These are phyloP conservation scores for Cubamyces lactineus DNA, from an alignment of 768 basidiomycete species.

Conservation along the genomic window DNA sequence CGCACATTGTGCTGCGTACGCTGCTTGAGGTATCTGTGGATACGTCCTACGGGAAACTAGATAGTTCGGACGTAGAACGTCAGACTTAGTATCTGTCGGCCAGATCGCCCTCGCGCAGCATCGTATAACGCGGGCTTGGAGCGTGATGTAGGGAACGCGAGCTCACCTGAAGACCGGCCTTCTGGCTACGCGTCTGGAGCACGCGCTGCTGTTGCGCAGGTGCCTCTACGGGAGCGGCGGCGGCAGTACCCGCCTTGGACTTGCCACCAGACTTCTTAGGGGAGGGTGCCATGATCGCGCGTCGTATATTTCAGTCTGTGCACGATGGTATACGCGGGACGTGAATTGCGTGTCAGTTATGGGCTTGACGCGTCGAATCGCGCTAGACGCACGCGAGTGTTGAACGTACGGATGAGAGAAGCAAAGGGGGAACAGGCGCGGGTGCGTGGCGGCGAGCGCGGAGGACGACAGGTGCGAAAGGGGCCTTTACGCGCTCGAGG, in stretches of 20 bases:
- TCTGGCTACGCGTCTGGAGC: conserved; percentile 75
- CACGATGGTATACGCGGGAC: not conserved
- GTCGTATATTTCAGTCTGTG: not conserved
- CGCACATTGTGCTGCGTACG: conserved; percentile 92
- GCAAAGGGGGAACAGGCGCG: not conserved
- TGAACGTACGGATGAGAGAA: not conserved
- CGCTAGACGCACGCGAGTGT: not conserved
- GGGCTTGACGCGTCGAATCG: too few species aligned
- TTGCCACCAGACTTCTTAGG: conserved; percentile 52
- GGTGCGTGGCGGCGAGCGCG: not conserved
- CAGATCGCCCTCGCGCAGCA: not conserved
- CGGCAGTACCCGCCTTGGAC: conserved; percentile 52
- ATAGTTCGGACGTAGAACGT: too few species aligned
- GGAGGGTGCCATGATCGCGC: conserved; percentile 20
- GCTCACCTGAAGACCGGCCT: conserved; percentile 84
- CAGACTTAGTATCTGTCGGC: not conserved
- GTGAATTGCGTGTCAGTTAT: too few species aligned
- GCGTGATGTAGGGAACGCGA: not conserved
- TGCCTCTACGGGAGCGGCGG: conserved; percentile 36
- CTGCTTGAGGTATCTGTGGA: conserved; percentile 92
- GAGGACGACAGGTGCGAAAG: not conserved
- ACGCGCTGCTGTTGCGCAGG: conserved; percentile 40
- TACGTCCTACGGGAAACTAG: conserved; percentile 96
- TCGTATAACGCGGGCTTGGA: not conserved
- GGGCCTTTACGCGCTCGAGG: not conserved